A percentile compares a stretch with the other conserved stretches of the same genome.
These are phyloP conservation scores for Lipomyces yamanashiensis DNA, from an alignment of 805 yeast species.

Conservation along the genomic window DNA sequence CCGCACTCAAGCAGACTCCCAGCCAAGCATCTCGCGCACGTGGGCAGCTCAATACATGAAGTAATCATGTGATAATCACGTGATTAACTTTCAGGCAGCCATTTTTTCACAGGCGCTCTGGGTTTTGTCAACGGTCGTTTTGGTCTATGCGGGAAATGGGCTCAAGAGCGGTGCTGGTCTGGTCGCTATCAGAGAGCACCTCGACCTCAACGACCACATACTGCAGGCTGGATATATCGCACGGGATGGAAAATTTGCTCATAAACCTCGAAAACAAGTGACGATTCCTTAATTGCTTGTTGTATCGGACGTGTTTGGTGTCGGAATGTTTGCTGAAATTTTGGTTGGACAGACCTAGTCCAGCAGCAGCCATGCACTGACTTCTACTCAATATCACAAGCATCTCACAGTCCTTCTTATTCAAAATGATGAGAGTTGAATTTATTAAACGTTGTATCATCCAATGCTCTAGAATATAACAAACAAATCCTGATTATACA, in stretches of 20 bases:
- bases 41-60: not conserved
- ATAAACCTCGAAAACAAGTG: not conserved
- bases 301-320: not conserved
- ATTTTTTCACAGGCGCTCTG: not conserved
- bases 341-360: no score
- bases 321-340: not conserved
- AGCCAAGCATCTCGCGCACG: slow-evolving; percentile 15
- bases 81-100: not conserved
- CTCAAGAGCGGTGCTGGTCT: slow-evolving; percentile 1
- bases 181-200: not conserved
- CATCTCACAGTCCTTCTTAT: no score
- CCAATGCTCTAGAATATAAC: no score
- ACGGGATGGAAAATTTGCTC: slow-evolving; percentile 4
- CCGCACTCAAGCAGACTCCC: not conserved
- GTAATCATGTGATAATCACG: not conserved
- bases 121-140: not conserved
- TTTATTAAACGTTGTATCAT: no score
- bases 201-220: not conserved
- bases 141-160: slow-evolving; percentile 1
- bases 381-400: no score
- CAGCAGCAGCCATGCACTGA: no score
- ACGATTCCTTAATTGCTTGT: not conserved
- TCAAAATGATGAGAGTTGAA: no score
- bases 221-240: not conserved
- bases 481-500: no score